These are phyloP conservation scores for Ordospora pajunii DNA, from an alignment of 371 early-diverging fungal species.

Conservation along the genomic window DNA sequence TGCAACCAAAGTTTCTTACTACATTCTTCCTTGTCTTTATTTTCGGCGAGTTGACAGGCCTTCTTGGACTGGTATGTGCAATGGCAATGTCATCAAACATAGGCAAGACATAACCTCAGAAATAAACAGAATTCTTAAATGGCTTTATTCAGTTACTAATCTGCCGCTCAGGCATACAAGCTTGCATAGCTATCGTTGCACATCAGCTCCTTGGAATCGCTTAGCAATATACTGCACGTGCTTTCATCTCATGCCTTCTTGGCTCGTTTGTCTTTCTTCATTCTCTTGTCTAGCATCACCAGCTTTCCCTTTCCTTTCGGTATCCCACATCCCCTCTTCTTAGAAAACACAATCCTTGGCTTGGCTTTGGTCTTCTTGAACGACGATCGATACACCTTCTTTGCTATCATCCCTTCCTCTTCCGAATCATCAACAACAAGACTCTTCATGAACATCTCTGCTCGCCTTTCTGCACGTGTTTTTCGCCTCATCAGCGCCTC, in stretches of 20 bases:
- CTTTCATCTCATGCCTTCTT: background rate
- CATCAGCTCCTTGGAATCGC: too few species aligned
- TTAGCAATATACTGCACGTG: too few species aligned
- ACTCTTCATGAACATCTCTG: constrained; percentile 49
- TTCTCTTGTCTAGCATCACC: constrained; percentile 55
- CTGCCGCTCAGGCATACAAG: background rate
- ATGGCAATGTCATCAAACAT: constrained; percentile 41
- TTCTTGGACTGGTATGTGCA: constrained; percentile 56
- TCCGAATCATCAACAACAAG: constrained; percentile 46
- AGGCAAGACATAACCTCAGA: background rate
- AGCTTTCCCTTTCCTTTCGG: constrained; percentile 56
- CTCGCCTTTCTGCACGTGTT: constrained; percentile 49
- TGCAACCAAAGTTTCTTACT: constrained; percentile 59
- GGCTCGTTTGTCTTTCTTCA: constrained; percentile 59
- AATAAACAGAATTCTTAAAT: background rate
- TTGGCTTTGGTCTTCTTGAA: constrained; percentile 49
- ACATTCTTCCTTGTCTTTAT: constrained; percentile 57
- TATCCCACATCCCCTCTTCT: constrained; percentile 27
- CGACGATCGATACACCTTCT: constrained; percentile 46
- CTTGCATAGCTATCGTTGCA: too few species aligned
- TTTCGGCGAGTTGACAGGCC: constrained; percentile 60
- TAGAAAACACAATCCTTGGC: constrained; percentile 55
- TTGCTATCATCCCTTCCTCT: constrained; percentile 45
- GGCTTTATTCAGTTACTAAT: background rate
- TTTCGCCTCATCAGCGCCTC: constrained; percentile 48